phyloP scores from a whole-genome alignment of 352 stramenopile species.

The Pythium aristosporum region DNA sequence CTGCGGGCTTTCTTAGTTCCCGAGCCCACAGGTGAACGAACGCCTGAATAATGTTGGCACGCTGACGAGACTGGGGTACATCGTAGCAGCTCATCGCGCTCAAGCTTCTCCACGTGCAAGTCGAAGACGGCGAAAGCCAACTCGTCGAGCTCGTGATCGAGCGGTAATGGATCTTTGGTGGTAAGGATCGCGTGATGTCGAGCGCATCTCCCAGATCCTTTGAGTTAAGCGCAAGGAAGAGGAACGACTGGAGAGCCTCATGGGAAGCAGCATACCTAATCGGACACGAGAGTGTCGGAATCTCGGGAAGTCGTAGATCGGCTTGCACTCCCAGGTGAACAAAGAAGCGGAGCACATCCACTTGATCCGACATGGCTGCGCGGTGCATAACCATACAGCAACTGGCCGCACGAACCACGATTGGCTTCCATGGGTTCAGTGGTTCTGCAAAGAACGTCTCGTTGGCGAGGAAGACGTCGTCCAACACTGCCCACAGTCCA shows the following conservation, averaged over 20 bases:
- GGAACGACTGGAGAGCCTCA: slow-evolving; percentile 42
- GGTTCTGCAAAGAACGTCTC: slow-evolving; percentile 33
- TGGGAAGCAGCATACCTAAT: slow-evolving; percentile 53
- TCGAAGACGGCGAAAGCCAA: slow-evolving; percentile 24
- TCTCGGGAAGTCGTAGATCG: slow-evolving; percentile 35
- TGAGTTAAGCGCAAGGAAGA: slow-evolving; percentile 37
- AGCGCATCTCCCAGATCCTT: slow-evolving; percentile 27
- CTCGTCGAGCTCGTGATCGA: slow-evolving; percentile 30
- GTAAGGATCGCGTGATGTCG: background rate
- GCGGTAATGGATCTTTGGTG: slow-evolving; percentile 20
- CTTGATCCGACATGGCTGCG: slow-evolving; percentile 47
- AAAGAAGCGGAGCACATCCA: slow-evolving; percentile 42
- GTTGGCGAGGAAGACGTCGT: slow-evolving; percentile 41
- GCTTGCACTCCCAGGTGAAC: slow-evolving; percentile 42
- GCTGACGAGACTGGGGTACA: slow-evolving; percentile 30
- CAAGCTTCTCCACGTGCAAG: slow-evolving; percentile 57
- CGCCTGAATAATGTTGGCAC: slow-evolving; percentile 47
- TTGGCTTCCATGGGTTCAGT: slow-evolving; percentile 47
- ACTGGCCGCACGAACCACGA: slow-evolving; percentile 40
- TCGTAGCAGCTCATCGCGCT: slow-evolving; percentile 52
- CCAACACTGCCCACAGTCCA: slow-evolving; percentile 48
- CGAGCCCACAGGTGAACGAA: slow-evolving; percentile 40
- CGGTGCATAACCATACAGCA: slow-evolving; percentile 51
- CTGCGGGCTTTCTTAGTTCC: slow-evolving; percentile 23
- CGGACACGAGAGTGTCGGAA: slow-evolving; percentile 28